Conservation (phyloP, 257 asterid genomes). For the Solanum ossicruentum region DNA sequence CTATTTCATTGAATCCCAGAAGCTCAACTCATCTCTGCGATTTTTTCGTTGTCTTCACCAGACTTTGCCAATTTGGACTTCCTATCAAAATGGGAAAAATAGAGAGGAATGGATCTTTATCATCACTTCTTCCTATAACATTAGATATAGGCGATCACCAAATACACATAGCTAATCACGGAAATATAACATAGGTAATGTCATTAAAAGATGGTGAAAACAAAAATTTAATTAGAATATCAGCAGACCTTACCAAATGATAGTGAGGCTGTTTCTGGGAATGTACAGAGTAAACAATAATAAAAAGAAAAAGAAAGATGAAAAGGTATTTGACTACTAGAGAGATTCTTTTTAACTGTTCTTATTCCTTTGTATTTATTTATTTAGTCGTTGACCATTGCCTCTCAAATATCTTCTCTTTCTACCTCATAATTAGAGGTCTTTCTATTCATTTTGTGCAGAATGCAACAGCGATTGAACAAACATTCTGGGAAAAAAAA, state of each 20-base stretch:
- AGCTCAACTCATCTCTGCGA: not conserved
- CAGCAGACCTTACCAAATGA: too few relatives aligned
- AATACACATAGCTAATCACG: not conserved
- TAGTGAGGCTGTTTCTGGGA: too few relatives aligned
- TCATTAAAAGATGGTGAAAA: not conserved
- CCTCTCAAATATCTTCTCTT: not conserved
- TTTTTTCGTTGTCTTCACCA: not conserved
- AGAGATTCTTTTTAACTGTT: not conserved
- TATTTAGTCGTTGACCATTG: not conserved
- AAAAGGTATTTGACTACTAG: not conserved
- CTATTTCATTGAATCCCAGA: not conserved
- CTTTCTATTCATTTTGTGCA: not conserved
- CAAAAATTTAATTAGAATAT: too few relatives aligned
- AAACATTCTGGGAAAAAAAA: not conserved
- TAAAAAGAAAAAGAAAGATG: not conserved
- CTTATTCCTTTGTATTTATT: not conserved
- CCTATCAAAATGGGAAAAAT: not conserved
- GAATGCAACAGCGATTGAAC: not conserved
- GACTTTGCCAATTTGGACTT: not conserved
- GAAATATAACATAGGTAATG: not conserved
- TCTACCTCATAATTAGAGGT: not conserved
- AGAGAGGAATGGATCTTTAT: not conserved
- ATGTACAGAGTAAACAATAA: not conserved
- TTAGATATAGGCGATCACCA: not conserved
- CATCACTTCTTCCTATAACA: not conserved